Evolutionary conservation across 148 eudicot species (phyloP), one percentile per base, ranked within the genome.

Genomic region (Drosera capensis): DNA sequence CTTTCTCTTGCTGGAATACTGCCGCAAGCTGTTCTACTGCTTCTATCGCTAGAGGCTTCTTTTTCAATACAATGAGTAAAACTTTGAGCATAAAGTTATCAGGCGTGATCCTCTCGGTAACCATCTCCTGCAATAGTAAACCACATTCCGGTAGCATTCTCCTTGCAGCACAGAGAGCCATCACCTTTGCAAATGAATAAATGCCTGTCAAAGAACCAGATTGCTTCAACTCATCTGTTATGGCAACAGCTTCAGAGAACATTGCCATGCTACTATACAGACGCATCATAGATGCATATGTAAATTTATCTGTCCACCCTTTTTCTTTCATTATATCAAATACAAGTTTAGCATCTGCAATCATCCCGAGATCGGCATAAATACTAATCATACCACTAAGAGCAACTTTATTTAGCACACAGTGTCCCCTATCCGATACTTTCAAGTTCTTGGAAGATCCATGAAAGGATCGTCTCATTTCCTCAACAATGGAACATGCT

Each of bases 361-460:
- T 68, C 67, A 81, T 73, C 21, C 96, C 96, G 15, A 78, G 43
- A 46, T 78, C 77, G 13, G 80, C 78, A 71, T 81, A 86, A 13
- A 86, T 55, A 71, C 54, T 68, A 49, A 86, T 74, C 92, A 86
- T 78, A 54, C 80, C 75, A 50, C 81, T 86, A 14, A 82, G 72
- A 24, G 96, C 96, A 58, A 86, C 73, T n/a, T n/a, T n/a, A n/a
- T n/a, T n/a, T n/a, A n/a, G n/a, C n/a, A n/a, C n/a, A n/a, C n/a
- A n/a, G n/a, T n/a, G n/a, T n/a, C n/a, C n/a, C n/a, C n/a, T n/a
- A n/a, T n/a, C n/a, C n/a, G n/a, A n/a, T n/a, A n/a, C n/a, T n/a
- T n/a, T n/a, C n/a, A n/a, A n/a, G n/a, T n/a, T n/a, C n/a, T n/a
- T n/a, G n/a, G n/a, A n/a, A n/a, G n/a, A n/a, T n/a, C n/a, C n/a